Evolutionary conservation across 495 filamentous ascomycete genomes (phyloP).

Genomic region (Chaetomium fimeti): DNA sequence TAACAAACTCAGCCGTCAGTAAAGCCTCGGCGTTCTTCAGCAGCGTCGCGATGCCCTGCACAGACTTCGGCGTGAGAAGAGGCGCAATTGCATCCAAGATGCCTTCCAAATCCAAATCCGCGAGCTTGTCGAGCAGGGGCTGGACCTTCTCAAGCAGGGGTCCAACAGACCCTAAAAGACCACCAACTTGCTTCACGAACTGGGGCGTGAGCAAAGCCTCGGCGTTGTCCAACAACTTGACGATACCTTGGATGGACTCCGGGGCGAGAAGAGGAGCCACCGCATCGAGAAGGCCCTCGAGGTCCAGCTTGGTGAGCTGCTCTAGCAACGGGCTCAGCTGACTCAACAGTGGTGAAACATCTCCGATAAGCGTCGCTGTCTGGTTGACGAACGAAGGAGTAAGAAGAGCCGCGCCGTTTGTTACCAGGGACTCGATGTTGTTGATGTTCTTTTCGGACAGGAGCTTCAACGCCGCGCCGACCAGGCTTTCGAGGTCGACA

Average conservation of each 20-base stretch:
- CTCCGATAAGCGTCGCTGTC: conserved; percentile 10
- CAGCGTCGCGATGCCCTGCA: conserved; percentile 41
- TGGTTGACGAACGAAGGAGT: conserved; percentile 8
- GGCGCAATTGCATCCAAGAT: conserved; percentile 15
- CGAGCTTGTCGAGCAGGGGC: conserved; percentile 39
- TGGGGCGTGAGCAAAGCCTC: not conserved
- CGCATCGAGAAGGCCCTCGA: conserved; percentile 31
- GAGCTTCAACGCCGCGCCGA: conserved; percentile 12
- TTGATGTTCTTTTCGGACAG: conserved; percentile 13
- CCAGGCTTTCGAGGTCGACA: conserved; percentile 12
- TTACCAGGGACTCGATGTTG: conserved; percentile 7
- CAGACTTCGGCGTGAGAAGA: conserved; percentile 40
- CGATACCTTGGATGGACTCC: conserved; percentile 43
- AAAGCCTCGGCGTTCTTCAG: conserved; percentile 22
- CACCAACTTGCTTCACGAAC: not conserved
- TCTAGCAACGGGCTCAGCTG: conserved; percentile 16
- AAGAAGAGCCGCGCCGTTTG: conserved; percentile 6
- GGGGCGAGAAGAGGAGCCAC: conserved; percentile 36
- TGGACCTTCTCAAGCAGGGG: conserved; percentile 37
- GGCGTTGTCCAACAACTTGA: conserved; percentile 33
- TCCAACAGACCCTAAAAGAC: conserved; percentile 1
- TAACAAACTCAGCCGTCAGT: not conserved
- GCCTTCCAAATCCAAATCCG: conserved; percentile 26
- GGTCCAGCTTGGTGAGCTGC: conserved; percentile 30
- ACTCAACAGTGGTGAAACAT: conserved; percentile 7